Evolutionary conservation across 2,329 filamentous ascomycete species (phyloP).

Genomic region (Venturia carpophila): DNA sequence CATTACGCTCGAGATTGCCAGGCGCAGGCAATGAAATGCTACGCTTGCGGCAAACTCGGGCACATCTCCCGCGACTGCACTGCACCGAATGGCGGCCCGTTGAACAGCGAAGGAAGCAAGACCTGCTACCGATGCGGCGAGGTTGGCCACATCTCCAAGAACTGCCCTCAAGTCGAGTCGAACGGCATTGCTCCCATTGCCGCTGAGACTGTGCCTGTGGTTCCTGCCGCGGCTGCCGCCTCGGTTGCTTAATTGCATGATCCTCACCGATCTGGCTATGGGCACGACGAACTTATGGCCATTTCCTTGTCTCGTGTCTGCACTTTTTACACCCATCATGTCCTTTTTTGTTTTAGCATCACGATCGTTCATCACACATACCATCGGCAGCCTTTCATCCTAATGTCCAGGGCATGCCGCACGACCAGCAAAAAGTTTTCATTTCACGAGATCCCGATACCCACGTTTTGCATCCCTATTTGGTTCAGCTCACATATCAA

Average conservation of each 20-base stretch:
- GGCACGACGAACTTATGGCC: neutral
- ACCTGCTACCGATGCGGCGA: slow-evolving; percentile 98
- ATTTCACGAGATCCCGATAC: slow-evolving; percentile 34
- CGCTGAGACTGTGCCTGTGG: slow-evolving; percentile 25
- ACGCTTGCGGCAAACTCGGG: slow-evolving; percentile 89
- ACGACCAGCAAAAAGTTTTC: slow-evolving; percentile 19
- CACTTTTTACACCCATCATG: neutral
- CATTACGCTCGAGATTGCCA: slow-evolving; percentile 98
- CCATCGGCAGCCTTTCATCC: slow-evolving; percentile 18
- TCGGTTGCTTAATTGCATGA: slow-evolving; percentile 34
- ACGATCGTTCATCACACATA: slow-evolving; percentile 18
- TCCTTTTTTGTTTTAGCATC: slow-evolving; percentile 11
- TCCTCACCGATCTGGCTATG: neutral
- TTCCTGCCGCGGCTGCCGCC: slow-evolving; percentile 35
- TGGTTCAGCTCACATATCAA: slow-evolving; percentile 10
- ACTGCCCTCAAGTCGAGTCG: slow-evolving; percentile 72
- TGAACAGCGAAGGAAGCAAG: slow-evolving; percentile 94
- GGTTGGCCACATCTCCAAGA: slow-evolving; percentile 90
- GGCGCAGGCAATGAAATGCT: slow-evolving; percentile 97
- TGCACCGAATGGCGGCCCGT: slow-evolving; percentile 86
- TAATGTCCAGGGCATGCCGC: slow-evolving; percentile 20
- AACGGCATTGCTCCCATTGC: slow-evolving; percentile 33
- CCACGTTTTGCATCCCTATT: slow-evolving; percentile 24
- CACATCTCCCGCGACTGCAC: slow-evolving; percentile 95
- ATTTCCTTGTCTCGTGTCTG: neutral